Conservation (phyloP, 495 filamentous ascomycete genomes). For the Entonaema liquescens region DNA sequence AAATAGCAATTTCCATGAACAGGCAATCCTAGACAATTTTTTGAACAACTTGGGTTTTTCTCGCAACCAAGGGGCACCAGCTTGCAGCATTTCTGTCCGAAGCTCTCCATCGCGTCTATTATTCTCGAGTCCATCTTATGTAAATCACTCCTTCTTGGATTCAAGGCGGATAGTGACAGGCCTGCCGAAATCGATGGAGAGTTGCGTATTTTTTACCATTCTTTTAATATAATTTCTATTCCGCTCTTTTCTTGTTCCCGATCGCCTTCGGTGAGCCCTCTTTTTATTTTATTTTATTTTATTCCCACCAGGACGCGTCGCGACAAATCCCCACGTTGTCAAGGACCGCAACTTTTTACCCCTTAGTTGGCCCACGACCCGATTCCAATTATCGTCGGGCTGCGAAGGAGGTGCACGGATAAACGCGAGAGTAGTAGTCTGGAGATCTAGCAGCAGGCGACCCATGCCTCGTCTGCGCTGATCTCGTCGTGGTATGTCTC, state of each 20-base stretch:
- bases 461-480: slow-evolving; percentile 63
- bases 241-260: slow-evolving; percentile 9
- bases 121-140: slow-evolving; percentile 18
- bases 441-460: slow-evolving; percentile 65
- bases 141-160: slow-evolving; percentile 28
- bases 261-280: slow-evolving; percentile 28
- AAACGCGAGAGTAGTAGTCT: slow-evolving; percentile 42
- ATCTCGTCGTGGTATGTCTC: slow-evolving; percentile 58
- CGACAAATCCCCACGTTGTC: slow-evolving; percentile 41
- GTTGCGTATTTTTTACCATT: slow-evolving; percentile 47
- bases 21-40: slow-evolving; percentile 40
- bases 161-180: slow-evolving; percentile 25
- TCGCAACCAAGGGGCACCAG: slow-evolving; percentile 38
- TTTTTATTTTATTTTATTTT: slow-evolving; percentile 13
- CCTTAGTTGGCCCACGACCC: slow-evolving; percentile 37
- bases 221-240: slow-evolving; percentile 35
- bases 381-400: slow-evolving; percentile 30
- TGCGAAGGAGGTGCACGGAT: slow-evolving; percentile 32
- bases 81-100: slow-evolving; percentile 23
- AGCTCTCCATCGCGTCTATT: slow-evolving; percentile 40
- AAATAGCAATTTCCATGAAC: slow-evolving; percentile 43
- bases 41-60: slow-evolving; percentile 43
- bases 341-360: slow-evolving; percentile 27
- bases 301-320: slow-evolving; percentile 50
- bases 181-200: slow-evolving; percentile 37